Conservation (phyloP, 345 rosid genomes). For the Populus alba region DNA sequence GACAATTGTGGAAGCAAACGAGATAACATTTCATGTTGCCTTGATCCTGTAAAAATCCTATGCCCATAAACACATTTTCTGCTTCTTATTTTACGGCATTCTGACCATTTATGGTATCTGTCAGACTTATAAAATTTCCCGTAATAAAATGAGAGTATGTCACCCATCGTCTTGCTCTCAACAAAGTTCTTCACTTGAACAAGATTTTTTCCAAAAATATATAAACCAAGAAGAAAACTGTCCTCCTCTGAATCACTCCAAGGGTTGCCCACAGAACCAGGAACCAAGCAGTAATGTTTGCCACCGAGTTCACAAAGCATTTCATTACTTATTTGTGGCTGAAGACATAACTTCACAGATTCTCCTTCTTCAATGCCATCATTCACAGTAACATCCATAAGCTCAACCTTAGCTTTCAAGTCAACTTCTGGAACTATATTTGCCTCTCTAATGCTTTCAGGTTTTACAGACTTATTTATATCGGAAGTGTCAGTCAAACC, state of each 20-base stretch:
- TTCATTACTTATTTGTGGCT: conserved; percentile 14
- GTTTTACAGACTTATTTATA: conserved; percentile 9
- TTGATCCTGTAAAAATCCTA: conserved; percentile 63
- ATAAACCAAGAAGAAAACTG: conserved; percentile 66
- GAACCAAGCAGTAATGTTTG: conserved; percentile 30
- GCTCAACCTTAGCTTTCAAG: conserved; percentile 19
- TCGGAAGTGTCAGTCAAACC: conserved; percentile 12
- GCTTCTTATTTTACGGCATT: conserved; percentile 50
- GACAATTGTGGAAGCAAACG: conserved; percentile 47
- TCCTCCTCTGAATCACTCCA: conserved; percentile 48
- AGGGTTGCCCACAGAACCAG: conserved; percentile 45
- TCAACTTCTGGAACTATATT: conserved; percentile 3
- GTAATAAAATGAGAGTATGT: conserved; percentile 61
- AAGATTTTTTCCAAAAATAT: conserved; percentile 68
- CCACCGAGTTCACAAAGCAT: conserved; percentile 14
- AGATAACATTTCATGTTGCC: conserved; percentile 63
- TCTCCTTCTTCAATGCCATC: conserved; percentile 7
- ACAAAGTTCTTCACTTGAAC: conserved; percentile 52
- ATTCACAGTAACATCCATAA: conserved; percentile 2
- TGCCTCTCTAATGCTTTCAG: conserved; percentile 12
- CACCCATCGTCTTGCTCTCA: conserved; percentile 55
- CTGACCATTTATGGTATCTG: conserved; percentile 59
- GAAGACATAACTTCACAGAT: conserved; percentile 15
- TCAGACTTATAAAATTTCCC: conserved; percentile 61
- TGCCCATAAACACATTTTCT: conserved; percentile 49